A percentile compares a stretch with the other conserved stretches of the same genome.
Conservation (phyloP, 768 basidiomycete genomes). For the Termitomyces sp. region DNA sequence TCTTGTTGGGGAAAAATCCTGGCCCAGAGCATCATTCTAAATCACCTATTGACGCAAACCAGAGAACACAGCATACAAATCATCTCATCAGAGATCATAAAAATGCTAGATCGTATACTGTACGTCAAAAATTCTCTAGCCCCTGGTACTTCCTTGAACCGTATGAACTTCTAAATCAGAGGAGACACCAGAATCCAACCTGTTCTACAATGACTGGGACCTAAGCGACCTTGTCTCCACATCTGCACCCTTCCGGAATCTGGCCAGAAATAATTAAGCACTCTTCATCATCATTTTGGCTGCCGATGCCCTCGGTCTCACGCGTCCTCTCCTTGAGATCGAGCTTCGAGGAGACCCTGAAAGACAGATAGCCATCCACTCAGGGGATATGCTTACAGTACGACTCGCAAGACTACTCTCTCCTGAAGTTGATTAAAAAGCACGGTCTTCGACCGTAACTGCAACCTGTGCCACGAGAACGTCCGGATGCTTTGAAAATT, state of each 20-base stretch:
- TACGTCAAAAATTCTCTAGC: neutral
- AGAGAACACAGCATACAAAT: neutral
- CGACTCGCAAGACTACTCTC: neutral
- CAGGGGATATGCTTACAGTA: constrained; percentile 4
- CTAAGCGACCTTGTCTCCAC: neutral
- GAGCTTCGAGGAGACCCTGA: neutral
- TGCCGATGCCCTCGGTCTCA: constrained; percentile 10
- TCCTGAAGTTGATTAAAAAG: constrained; percentile 7
- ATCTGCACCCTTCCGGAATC: neutral
- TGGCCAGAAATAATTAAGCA: neutral
- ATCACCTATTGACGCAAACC: neutral
- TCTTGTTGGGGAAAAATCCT: neutral
- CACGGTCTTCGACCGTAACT: neutral
- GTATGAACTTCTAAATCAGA: neutral
- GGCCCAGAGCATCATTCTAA: neutral
- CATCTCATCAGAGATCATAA: constrained; percentile 4
- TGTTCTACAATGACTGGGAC: constrained; percentile 2
- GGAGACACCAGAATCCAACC: neutral
- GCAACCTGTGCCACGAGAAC: neutral
- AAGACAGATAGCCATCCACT: constrained; percentile 3
- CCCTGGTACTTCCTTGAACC: neutral
- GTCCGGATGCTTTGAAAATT: neutral
- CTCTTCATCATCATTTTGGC: constrained; percentile 2
- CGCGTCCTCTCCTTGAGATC: constrained; percentile 7
- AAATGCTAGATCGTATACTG: neutral